phyloP scores from a whole-genome alignment of 768 basidiomycete species.

The Pseudohyphozyma bogoriensis region DNA sequence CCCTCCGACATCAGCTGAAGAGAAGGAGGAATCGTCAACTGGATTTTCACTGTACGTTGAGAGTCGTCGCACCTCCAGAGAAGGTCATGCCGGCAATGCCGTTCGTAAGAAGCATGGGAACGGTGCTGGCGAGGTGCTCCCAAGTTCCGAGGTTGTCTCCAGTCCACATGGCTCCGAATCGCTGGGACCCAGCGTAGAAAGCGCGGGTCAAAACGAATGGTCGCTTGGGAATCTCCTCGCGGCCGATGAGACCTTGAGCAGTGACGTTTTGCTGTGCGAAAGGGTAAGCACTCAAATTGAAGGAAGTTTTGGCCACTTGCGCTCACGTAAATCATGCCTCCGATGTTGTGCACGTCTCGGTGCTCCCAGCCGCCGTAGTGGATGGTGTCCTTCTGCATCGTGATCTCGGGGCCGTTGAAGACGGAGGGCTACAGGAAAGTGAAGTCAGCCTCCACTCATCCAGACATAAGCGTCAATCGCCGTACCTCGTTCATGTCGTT shows the following conservation, averaged over 20 bases:
- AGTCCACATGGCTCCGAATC: constrained; percentile 96
- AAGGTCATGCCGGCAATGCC: constrained; percentile 86
- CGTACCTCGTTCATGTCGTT: constrained; percentile 98
- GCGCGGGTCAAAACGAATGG: constrained; percentile 93
- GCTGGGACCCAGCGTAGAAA: constrained; percentile 91
- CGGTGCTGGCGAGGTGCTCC: constrained; percentile 90
- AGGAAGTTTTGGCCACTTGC: no score
- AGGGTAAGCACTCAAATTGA: no score
- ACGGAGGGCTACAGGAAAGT: constrained; percentile 62
- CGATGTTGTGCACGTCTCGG: constrained; percentile 92
- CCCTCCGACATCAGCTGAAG: constrained; percentile 86
- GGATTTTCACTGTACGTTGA: no score
- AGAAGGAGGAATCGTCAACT: constrained; percentile 9
- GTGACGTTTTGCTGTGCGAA: constrained; percentile 65
- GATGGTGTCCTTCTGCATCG: constrained; percentile 61
- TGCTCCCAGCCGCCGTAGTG: constrained; percentile 97
- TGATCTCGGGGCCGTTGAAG: constrained; percentile 98
- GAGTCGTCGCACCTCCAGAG: constrained; percentile 69
- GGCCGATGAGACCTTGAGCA: constrained; percentile 61
- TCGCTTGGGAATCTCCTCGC: constrained; percentile 63
- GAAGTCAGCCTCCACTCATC: neutral
- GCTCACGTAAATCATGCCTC: constrained; percentile 70
- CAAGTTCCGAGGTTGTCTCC: constrained; percentile 96
- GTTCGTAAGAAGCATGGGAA: constrained; percentile 85
- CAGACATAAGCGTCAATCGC: neutral